Percentiles rank a stretch among this genome's conserved stretches.
Evolutionary conservation across 2,329 filamentous ascomycete species (phyloP).

Genomic region (Aspergillus sp.): DNA sequence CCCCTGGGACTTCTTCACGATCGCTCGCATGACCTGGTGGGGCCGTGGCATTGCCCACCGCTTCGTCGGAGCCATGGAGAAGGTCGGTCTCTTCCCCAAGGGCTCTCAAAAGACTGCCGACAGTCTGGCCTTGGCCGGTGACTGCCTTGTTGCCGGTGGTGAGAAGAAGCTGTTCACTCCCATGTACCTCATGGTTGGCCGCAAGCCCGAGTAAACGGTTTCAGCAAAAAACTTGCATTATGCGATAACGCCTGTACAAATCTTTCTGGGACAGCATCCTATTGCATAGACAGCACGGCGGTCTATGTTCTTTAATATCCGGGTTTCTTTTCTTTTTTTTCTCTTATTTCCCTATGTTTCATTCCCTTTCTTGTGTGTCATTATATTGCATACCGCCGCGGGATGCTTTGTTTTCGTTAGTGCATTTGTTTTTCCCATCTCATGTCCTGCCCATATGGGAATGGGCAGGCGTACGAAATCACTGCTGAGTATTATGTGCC

Average conservation of each 20-base stretch:
- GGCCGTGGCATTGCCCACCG: conserved; percentile 75
- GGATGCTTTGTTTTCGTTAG: conserved; percentile 16
- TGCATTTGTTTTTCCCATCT: conserved; percentile 10
- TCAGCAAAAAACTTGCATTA: conserved; percentile 4
- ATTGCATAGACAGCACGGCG: conserved; percentile 19
- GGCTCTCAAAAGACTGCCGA: conserved; percentile 96
- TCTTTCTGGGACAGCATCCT: conserved; percentile 13
- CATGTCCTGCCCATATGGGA: conserved; percentile 13
- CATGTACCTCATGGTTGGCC: conserved; percentile 95
- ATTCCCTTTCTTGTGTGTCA: conserved; percentile 13
- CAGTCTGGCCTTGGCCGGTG: conserved; percentile 77
- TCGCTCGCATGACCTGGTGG: conserved; percentile 84
- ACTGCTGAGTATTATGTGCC: conserved; percentile 19
- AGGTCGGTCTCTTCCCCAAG: conserved; percentile 69
- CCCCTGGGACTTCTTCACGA: conserved; percentile 77
- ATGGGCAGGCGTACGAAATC: conserved; percentile 18
- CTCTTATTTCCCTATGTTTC: conserved; percentile 9
- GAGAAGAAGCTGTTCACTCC: conserved; percentile 93
- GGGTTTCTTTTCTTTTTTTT: conserved; percentile 7
- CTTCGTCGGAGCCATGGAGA: conserved; percentile 76
- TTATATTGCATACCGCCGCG: conserved; percentile 24
- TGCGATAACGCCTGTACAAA: conserved; percentile 20
- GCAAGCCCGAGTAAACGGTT: conserved; percentile 66
- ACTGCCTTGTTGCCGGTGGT: conserved; percentile 83
- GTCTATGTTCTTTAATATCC: conserved; percentile 25